A percentile compares a stretch with the other conserved stretches of the same genome.
Evolutionary conservation across 805 yeast species (phyloP).

Genomic region (Sugiyamaella chiloensis): DNA sequence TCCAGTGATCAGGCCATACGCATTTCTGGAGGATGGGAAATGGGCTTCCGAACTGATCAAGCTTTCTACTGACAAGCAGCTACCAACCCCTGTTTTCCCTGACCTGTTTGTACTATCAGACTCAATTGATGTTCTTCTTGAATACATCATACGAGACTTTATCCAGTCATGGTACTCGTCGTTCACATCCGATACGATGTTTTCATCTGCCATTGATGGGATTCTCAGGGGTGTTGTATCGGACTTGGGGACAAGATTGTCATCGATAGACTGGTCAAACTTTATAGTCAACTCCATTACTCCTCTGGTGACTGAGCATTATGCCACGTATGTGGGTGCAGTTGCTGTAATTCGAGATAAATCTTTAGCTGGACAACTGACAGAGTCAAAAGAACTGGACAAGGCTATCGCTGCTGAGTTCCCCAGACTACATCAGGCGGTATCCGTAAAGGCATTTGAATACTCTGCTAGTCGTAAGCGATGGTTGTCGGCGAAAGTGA

Average conservation of each 20-base stretch:
- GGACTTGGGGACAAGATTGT: slow-evolving; percentile 43
- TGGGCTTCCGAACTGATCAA: slow-evolving; percentile 18
- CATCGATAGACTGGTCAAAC: slow-evolving; percentile 49
- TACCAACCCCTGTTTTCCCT: slow-evolving; percentile 28
- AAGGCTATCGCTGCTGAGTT: slow-evolving; percentile 44
- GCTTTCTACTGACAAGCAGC: slow-evolving; percentile 14
- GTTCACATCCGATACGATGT: slow-evolving; percentile 41
- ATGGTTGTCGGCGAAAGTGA: slow-evolving; percentile 47
- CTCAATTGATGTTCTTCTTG: slow-evolving; percentile 48
- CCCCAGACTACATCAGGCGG: slow-evolving; percentile 60
- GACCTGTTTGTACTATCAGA: slow-evolving; percentile 54
- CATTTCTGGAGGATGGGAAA: slow-evolving; percentile 6
- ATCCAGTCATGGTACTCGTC: slow-evolving; percentile 54
- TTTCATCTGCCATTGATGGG: slow-evolving; percentile 42
- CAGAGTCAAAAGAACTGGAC: slow-evolving; percentile 39
- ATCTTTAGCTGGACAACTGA: slow-evolving; percentile 27
- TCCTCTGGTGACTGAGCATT: slow-evolving; percentile 67
- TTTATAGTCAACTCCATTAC: slow-evolving; percentile 55
- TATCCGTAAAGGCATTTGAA: slow-evolving; percentile 38
- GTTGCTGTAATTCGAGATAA: slow-evolving; percentile 33
- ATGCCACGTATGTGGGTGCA: slow-evolving; percentile 47
- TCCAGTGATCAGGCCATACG: slow-evolving; percentile 8
- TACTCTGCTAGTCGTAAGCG: slow-evolving; percentile 42
- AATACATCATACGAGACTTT: slow-evolving; percentile 50
- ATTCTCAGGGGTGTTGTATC: slow-evolving; percentile 44